phyloP scores from a whole-genome alignment of 139 green algal genomes.

The Pseudopediastrum boryanum region DNA sequence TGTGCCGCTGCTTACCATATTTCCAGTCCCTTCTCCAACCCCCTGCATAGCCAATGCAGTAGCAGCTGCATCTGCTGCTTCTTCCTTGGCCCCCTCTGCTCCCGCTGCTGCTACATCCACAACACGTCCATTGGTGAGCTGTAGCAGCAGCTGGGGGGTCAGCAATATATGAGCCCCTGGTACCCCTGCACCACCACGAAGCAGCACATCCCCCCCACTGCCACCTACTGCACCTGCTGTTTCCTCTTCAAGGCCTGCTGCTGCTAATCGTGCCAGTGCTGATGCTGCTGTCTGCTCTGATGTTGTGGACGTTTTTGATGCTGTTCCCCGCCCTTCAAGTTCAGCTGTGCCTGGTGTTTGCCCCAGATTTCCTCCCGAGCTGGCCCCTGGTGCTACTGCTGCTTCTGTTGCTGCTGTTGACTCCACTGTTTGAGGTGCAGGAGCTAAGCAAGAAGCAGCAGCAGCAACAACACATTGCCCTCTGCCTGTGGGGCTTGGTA shows the following conservation, averaged over 20 bases:
- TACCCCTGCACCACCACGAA: slow-evolving; percentile 25
- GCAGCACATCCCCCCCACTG: neutral
- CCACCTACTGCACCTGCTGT: no score
- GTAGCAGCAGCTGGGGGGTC: slow-evolving; percentile 33
- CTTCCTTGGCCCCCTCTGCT: no score
- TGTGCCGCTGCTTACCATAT: no score
- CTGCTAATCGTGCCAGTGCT: slow-evolving; percentile 11
- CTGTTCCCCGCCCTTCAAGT: neutral
- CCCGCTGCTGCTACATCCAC: slow-evolving; percentile 39
- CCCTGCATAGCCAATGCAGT: no score
- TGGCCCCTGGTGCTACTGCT: slow-evolving; percentile 15
- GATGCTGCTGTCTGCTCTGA: neutral
- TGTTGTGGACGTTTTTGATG: neutral
- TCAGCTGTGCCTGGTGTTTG: neutral
- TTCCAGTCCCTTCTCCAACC: no score
- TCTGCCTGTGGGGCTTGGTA: no score
- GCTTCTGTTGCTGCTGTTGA: slow-evolving; percentile 9
- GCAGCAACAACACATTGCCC: no score
- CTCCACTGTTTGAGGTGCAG: no score
- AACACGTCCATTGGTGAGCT: slow-evolving; percentile 16
- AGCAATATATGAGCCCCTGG: slow-evolving; percentile 18
- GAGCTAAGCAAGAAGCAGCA: slow-evolving; percentile 1
- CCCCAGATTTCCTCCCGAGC: neutral
- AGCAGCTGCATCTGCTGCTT: no score
- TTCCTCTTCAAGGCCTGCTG: no score